These are phyloP conservation scores for Laguncularia racemosa DNA, from an alignment of 345 rosid species.

Conservation along the genomic window DNA sequence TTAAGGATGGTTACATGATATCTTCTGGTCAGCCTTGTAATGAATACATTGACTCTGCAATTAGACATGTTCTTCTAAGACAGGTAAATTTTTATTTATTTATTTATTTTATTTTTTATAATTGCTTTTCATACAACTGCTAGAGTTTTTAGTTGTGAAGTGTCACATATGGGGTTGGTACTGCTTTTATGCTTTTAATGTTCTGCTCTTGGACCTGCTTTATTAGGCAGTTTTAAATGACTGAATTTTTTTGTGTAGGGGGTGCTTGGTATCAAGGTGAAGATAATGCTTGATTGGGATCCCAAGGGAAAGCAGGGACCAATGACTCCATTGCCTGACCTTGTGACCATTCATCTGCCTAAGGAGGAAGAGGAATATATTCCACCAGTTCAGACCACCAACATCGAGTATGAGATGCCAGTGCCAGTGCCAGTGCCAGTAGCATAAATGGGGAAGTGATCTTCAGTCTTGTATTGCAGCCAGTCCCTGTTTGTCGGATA, in stretches of 20 bases:
- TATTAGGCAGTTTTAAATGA: too few relatives aligned
- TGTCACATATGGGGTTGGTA: too few relatives aligned
- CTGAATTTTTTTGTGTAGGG: constrained; percentile 13
- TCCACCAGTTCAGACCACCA: constrained; percentile 5
- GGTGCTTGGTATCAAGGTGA: constrained; percentile 42
- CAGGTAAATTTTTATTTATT: too few relatives aligned
- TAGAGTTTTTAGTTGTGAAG: too few relatives aligned
- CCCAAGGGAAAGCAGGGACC: constrained; percentile 44
- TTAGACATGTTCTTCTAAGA: constrained; percentile 40
- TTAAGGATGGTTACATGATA: constrained; percentile 47
- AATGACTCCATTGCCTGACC: constrained; percentile 28
- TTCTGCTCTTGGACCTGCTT: too few relatives aligned
- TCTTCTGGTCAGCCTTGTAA: constrained; percentile 45
- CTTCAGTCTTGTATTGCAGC: too few relatives aligned
- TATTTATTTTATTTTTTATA: not conserved
- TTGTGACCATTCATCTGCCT: constrained; percentile 34
- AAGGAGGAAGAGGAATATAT: constrained; percentile 30
- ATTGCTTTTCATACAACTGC: too few relatives aligned
- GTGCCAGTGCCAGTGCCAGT: not conserved
- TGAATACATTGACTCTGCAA: constrained; percentile 40
- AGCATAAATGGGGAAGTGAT: not conserved
- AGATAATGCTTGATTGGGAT: constrained; percentile 46
- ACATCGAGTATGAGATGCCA: not conserved
- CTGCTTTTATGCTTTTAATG: too few relatives aligned
- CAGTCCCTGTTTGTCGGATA: too few relatives aligned